These are phyloP conservation scores for Russula virescens DNA, from an alignment of 768 basidiomycete genomes.

Conservation along the genomic window DNA sequence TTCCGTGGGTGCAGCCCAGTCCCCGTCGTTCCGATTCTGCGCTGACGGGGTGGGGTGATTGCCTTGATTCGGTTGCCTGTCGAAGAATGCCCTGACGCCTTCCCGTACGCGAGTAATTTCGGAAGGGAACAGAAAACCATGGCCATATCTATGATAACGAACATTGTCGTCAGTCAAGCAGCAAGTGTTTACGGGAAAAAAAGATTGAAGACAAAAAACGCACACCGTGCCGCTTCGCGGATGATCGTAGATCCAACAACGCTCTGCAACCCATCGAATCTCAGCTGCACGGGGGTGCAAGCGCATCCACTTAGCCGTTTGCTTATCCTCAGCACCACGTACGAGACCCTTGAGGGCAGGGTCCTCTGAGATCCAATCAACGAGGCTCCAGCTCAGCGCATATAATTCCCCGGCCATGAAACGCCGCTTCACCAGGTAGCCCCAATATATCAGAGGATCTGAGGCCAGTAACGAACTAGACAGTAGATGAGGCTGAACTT, in stretches of 20 bases:
- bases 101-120: slow-evolving; percentile 66
- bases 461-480: slow-evolving; percentile 25
- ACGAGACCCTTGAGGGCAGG: slow-evolving; percentile 58
- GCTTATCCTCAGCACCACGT: slow-evolving; percentile 88
- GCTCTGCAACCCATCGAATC: slow-evolving; percentile 86
- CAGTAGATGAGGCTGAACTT: background rate
- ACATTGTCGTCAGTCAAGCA: background rate
- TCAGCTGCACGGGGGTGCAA: slow-evolving; percentile 71
- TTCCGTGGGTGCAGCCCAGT: slow-evolving; percentile 43
- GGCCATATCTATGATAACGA: slow-evolving; percentile 62
- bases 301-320: slow-evolving; percentile 88
- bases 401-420: slow-evolving; percentile 98
- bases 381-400: slow-evolving; percentile 82
- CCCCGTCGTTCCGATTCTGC: slow-evolving; percentile 21
- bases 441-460: slow-evolving; percentile 83
- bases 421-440: slow-evolving; percentile 82
- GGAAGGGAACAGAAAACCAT: slow-evolving; percentile 93
- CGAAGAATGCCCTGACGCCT: slow-evolving; percentile 48
- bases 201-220: too few species aligned
- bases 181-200: background rate
- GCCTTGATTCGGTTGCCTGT: slow-evolving; percentile 32
- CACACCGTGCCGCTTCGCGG: slow-evolving; percentile 91
- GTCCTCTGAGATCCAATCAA: slow-evolving; percentile 80
- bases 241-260: slow-evolving; percentile 98
- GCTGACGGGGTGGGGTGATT: slow-evolving; percentile 25